Percentiles rank a stretch among this genome's conserved stretches.
These are phyloP conservation scores for Clausena lansium DNA, from an alignment of 345 rosid species.

Conservation along the genomic window DNA sequence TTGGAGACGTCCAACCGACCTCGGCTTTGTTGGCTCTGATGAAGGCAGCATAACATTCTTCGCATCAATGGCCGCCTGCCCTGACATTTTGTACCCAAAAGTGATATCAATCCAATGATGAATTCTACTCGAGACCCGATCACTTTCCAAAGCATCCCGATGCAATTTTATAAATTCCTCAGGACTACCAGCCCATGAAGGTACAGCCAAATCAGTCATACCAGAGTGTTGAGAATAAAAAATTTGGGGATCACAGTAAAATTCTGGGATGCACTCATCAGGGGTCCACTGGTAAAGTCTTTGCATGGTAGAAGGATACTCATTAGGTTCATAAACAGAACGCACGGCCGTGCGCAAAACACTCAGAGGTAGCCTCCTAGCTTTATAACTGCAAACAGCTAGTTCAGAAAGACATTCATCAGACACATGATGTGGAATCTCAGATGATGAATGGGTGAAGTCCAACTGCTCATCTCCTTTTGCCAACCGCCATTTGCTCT, in stretches of 20 bases:
- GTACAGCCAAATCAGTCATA: conserved; percentile 91
- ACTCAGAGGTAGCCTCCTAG: conserved; percentile 88
- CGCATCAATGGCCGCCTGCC: conserved; percentile 80
- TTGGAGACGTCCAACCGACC: conserved; percentile 86
- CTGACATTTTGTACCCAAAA: conserved; percentile 93
- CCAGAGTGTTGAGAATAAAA: conserved; percentile 72
- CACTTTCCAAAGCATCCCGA: conserved; percentile 82
- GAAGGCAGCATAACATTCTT: conserved; percentile 94
- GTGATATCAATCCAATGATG: conserved; percentile 92
- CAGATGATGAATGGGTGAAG: conserved; percentile 88
- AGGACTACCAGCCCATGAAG: conserved; percentile 76
- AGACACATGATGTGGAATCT: conserved; percentile 90
- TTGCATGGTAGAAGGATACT: conserved; percentile 93
- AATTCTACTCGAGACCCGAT: conserved; percentile 63
- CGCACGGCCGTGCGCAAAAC: conserved; percentile 86
- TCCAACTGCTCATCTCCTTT: conserved; percentile 98
- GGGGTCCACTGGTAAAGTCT: conserved; percentile 98
- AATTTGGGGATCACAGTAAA: conserved; percentile 74
- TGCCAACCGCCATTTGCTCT: conserved; percentile 95
- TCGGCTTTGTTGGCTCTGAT: conserved; percentile 59
- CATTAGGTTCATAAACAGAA: conserved; percentile 94
- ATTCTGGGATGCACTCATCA: conserved; percentile 98
- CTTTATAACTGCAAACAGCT: conserved; percentile 99
- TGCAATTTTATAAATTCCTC: conserved; percentile 86
- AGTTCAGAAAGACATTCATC: conserved; percentile 98